Evolutionary conservation across 805 yeast species (phyloP), one percentile per base, ranked within the genome.

Genomic region (Lipomyces mesembrius): DNA sequence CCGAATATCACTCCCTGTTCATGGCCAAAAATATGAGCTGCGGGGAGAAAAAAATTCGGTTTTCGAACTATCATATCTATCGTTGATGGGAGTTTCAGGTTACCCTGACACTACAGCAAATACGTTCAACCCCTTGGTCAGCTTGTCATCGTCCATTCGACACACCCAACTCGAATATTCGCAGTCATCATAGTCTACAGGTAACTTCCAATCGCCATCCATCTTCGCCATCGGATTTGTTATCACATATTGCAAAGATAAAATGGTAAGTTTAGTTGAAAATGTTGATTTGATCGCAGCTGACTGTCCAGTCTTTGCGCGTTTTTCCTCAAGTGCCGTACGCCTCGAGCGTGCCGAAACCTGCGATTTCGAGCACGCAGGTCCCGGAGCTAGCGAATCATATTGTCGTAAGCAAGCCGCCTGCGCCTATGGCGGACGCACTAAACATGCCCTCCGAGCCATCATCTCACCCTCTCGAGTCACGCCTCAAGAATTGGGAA

Each of bases 401-500:
- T 49, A 35, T 68, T 12, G 58, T 57, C 7, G 27, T 55, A 6
- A 59, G 63, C 22, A n/a, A 37, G 14, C 54, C 71, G 12, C 71
- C 71, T 12, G 64, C 56, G 20, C 71, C 71, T 20, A 59, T 63
- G 39, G 35, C 71, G 17, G 63, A 60, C 83, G 89, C 80, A 86
- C 83, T 25, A 78, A 68, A 68, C 29, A 2, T 75, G 85, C 86
- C 74, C 86, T 89, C 77, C 39, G 59, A 75, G 85, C 86, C 73
- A 86, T 89, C 77, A n/a, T 12, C 54, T 11, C 99, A 95, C 78
- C 98, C 98, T 12, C 81, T 95, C 68, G 96, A 95, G 75, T 73
- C 84, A 3, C 85, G 97, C 72, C 78, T 95, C 51, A 78, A 80
- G 64, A 84, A 87, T 74, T 95, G 98, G 98, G 96, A 92, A 29